Conservation (phyloP, 2,329 filamentous ascomycete species). For the Kalmusia sp. region DNA sequence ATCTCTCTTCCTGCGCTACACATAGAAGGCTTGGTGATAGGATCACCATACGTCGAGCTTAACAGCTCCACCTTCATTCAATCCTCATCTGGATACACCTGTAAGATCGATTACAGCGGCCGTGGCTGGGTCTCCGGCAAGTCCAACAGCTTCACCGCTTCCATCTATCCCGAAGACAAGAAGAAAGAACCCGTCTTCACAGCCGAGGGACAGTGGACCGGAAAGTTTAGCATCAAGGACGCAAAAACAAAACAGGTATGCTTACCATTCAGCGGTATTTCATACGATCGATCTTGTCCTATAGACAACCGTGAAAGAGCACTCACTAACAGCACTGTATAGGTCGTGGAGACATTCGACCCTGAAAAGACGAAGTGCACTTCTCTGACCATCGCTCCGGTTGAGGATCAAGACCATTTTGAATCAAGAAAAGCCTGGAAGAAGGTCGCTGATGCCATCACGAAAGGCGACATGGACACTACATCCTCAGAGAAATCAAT, state of each 20-base stretch:
- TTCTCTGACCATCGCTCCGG: conserved; percentile 72
- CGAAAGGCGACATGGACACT: conserved; percentile 81
- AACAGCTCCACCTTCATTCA: conserved; percentile 85
- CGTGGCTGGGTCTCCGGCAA: conserved; percentile 95
- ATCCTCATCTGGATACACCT: conserved; percentile 84
- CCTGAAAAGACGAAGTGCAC: conserved; percentile 61
- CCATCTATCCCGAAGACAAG: conserved; percentile 71
- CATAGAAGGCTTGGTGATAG: conserved; percentile 90
- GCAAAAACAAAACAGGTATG: conserved; percentile 55
- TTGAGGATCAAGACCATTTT: conserved; percentile 83
- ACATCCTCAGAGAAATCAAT: conserved; percentile 81
- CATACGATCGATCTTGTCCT: neutral
- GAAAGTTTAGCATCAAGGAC: conserved; percentile 78
- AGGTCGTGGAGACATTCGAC: conserved; percentile 54
- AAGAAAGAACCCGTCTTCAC: conserved; percentile 81
- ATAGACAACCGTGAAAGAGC: too few relatives aligned
- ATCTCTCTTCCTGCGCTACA: conserved; percentile 92
- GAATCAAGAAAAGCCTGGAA: conserved; percentile 89
- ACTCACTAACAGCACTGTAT: too few relatives aligned
- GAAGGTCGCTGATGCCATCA: conserved; percentile 82
- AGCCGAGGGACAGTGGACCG: conserved; percentile 90
- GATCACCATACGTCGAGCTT: conserved; percentile 88
- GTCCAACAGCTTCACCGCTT: conserved; percentile 87
- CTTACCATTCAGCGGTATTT: neutral
- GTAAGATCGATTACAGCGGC: conserved; percentile 91